Conservation (phyloP, 129 eudicot species). For the Oenanthe sinensis region DNA sequence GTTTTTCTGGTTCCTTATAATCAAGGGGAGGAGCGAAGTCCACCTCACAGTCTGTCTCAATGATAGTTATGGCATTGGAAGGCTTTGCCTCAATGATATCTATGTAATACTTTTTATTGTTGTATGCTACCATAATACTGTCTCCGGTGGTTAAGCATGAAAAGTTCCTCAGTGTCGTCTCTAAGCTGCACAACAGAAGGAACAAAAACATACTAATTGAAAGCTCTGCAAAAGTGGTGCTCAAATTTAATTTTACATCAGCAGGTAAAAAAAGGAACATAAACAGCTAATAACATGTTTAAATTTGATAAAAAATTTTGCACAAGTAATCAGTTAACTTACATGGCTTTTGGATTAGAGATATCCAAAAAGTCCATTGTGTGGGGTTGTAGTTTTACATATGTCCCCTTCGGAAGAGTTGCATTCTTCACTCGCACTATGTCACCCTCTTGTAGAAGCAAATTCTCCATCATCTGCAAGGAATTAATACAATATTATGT, state of each 20-base stretch:
- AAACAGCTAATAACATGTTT: background rate
- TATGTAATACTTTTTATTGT: conserved; percentile 44
- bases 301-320: background rate
- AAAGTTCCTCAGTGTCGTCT: conserved; percentile 92
- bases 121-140: conserved; percentile 79
- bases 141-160: conserved; percentile 96
- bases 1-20: conserved; percentile 83
- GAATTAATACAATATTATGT: background rate
- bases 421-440: conserved; percentile 62
- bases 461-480: conserved; percentile 85
- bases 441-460: conserved; percentile 84
- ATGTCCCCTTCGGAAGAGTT: conserved; percentile 91
- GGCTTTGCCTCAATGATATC: conserved; percentile 90
- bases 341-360: conserved; percentile 86
- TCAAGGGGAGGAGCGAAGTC: conserved; percentile 98
- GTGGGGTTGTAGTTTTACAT: conserved; percentile 90
- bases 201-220: background rate
- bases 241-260: background rate
- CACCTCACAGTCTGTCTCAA: conserved; percentile 97
- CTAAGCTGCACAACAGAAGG: conserved; percentile 55
- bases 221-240: background rate
- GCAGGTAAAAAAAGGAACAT: background rate
- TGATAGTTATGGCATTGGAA: conserved; percentile 71
- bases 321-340: conserved; percentile 20
- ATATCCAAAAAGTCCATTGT: conserved; percentile 82